These are phyloP conservation scores for Leishmania arabica DNA, from an alignment of 208 protist species.

Conservation along the genomic window DNA sequence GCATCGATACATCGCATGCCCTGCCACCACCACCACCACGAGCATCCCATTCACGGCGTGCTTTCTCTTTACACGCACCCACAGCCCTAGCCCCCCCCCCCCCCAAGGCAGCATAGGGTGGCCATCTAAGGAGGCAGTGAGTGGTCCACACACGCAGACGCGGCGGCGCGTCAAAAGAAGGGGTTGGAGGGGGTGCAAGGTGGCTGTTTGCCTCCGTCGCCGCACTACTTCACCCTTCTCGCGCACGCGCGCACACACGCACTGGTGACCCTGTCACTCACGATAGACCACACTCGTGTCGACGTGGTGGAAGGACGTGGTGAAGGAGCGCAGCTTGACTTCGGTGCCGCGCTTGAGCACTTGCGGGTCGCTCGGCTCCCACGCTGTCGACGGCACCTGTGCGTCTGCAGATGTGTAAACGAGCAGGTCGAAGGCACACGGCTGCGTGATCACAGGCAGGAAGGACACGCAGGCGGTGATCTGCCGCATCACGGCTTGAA, in stretches of 20 bases:
- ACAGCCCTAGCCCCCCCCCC: neutral
- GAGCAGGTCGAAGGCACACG: constrained; percentile 93
- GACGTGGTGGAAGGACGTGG: constrained; percentile 92
- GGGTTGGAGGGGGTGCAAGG: neutral
- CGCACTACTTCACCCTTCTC: neutral
- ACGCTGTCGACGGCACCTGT: constrained; percentile 80
- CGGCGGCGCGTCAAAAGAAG: neutral
- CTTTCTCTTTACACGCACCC: neutral
- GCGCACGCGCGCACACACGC: neutral
- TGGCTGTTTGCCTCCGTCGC: neutral
- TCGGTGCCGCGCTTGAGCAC: constrained; percentile 92
- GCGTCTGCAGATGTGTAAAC: constrained; percentile 91
- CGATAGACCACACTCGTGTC: constrained; percentile 89
- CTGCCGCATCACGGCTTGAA: constrained; percentile 96
- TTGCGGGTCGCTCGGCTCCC: constrained; percentile 96
- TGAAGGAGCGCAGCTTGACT: constrained; percentile 96
- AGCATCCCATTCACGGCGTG: neutral
- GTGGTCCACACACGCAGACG: neutral
- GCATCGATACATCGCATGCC: neutral
- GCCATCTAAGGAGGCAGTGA: neutral
- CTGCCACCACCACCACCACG: neutral
- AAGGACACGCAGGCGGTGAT: constrained; percentile 97
- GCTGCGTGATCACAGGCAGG: constrained; percentile 91
- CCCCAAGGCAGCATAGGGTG: neutral
- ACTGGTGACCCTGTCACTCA: constrained; percentile 21